Evolutionary conservation across 257 asterid species (phyloP).

Genomic region (Catharanthus roseus): DNA sequence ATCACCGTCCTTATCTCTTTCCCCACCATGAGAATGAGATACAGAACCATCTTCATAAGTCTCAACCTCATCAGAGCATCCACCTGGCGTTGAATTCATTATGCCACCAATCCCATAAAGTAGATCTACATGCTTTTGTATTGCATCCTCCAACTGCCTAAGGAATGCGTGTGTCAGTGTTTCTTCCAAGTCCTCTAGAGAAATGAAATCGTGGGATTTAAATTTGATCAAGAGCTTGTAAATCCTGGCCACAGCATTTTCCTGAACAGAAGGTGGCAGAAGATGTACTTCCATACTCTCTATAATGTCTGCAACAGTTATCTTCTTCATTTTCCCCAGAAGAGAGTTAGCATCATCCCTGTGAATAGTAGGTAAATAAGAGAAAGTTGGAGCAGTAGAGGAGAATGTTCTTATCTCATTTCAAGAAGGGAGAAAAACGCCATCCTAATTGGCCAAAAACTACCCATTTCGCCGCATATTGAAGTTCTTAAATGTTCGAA

Average conservation of each 20-base stretch:
- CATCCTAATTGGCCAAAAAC: too few species aligned
- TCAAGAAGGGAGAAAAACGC: neutral
- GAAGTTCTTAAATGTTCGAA: neutral
- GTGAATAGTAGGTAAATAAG: slow-evolving; percentile 16
- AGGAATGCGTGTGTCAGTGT: slow-evolving; percentile 46
- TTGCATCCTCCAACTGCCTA: slow-evolving; percentile 73
- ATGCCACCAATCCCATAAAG: slow-evolving; percentile 58
- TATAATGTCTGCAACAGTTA: slow-evolving; percentile 71
- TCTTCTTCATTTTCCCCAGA: slow-evolving; percentile 61
- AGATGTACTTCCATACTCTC: slow-evolving; percentile 72
- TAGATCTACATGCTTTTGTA: slow-evolving; percentile 51
- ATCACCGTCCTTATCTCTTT: slow-evolving; percentile 27
- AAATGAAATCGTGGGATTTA: slow-evolving; percentile 60
- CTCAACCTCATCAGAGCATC: slow-evolving; percentile 32
- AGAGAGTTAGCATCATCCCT: slow-evolving; percentile 69
- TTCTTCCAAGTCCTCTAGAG: slow-evolving; percentile 42
- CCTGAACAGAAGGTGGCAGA: slow-evolving; percentile 34
- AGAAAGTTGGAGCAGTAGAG: neutral
- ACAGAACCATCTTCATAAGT: slow-evolving; percentile 24
- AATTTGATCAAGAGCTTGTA: slow-evolving; percentile 58
- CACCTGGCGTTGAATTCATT: slow-evolving; percentile 29
- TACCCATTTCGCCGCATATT: too few species aligned
- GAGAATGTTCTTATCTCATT: neutral
- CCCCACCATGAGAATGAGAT: slow-evolving; percentile 24
- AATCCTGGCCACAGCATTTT: slow-evolving; percentile 30